Evolutionary conservation across 2,329 filamentous ascomycete genomes (phyloP).

Genomic region (Venturia nashicola): DNA sequence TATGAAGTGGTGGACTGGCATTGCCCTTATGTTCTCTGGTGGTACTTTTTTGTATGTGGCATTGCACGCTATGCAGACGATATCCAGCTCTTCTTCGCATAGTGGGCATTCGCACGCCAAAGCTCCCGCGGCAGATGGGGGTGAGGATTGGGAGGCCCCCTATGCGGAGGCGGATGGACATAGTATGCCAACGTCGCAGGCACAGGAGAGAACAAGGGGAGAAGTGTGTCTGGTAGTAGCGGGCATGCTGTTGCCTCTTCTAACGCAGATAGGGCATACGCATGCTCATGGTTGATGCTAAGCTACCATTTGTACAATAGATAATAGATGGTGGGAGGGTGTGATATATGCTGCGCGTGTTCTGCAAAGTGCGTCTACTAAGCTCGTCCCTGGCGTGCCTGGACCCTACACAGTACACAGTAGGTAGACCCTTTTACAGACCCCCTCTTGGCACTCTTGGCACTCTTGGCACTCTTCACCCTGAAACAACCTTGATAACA

Average conservation of each 20-base stretch:
- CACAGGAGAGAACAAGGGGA: constrained; percentile 41
- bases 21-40: constrained; percentile 86
- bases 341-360: not conserved
- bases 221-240: constrained; percentile 53
- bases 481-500: not conserved
- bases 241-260: constrained; percentile 66
- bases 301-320: not conserved
- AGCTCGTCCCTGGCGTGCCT: not conserved
- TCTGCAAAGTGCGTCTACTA: not conserved
- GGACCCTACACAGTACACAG: no score
- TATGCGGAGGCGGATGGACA: constrained; percentile 44
- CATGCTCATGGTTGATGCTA: constrained; percentile 27
- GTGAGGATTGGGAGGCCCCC: not conserved
- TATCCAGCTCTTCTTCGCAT: constrained; percentile 23
- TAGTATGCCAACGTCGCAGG: constrained; percentile 97
- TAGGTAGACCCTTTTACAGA: no score
- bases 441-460: not conserved
- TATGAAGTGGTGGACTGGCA: constrained; percentile 50
- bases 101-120: constrained; percentile 32
- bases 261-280: constrained; percentile 69
- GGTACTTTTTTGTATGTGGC: constrained; percentile 97
- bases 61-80: constrained; percentile 96
- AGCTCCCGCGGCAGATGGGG: not conserved
- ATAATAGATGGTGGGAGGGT: not conserved
- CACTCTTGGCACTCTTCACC: not conserved